A percentile compares a stretch with the other conserved stretches of the same genome.
Conservation (phyloP, 352 stramenopile species). For the Globisporangium paddicum region DNA sequence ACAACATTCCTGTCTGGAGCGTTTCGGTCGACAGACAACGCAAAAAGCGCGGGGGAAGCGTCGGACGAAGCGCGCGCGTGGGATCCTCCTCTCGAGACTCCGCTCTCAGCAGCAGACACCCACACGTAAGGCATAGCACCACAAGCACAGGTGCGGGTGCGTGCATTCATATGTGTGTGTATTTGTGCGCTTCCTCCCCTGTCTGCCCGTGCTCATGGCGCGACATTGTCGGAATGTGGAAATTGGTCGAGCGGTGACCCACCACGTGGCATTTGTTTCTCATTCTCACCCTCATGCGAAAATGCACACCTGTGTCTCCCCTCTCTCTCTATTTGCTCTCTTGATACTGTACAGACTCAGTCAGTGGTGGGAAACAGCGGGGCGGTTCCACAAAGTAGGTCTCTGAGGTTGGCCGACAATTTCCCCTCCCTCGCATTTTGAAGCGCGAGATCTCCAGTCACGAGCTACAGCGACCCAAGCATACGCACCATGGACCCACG, state of each 20-base stretch:
- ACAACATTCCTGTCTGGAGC: not conserved
- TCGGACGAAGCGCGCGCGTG: not conserved
- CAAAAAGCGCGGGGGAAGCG: slow-evolving; percentile 6
- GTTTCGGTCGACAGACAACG: slow-evolving; percentile 4
- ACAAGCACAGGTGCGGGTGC: not conserved
- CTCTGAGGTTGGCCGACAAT: not conserved
- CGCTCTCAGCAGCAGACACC: not conserved
- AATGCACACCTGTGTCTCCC: not conserved
- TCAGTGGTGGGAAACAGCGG: not conserved
- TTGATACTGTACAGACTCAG: not conserved
- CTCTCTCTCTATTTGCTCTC: not conserved
- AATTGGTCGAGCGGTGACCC: not conserved
- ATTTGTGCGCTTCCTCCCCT: not conserved
- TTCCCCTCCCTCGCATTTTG: not conserved
- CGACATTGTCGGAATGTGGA: slow-evolving; percentile 5
- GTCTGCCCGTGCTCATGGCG: not conserved
- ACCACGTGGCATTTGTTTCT: not conserved
- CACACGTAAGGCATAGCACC: not conserved
- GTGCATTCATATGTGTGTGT: not conserved
- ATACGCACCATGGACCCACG: slow-evolving; percentile 23
- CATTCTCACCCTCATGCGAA: not conserved
- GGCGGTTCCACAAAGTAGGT: not conserved
- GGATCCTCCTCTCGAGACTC: not conserved
- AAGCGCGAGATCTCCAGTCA: not conserved
- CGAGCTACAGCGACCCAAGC: not conserved